A percentile compares a stretch with the other conserved stretches of the same genome.
Conservation (phyloP, 2,329 filamentous ascomycete genomes). For the Sclerotinia subarctica region DNA sequence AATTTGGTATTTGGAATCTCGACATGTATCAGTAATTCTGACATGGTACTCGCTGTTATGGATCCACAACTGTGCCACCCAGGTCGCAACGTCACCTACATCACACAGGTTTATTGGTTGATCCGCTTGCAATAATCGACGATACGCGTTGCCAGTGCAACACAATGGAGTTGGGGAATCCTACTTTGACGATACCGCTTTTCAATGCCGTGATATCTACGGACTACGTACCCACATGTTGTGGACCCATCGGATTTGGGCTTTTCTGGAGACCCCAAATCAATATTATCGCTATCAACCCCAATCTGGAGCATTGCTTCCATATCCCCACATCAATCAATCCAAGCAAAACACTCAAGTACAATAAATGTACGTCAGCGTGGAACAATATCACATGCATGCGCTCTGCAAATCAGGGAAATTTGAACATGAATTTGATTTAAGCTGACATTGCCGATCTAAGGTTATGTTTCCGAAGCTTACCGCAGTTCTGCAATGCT, state of each 20-base stretch:
- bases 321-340: not conserved
- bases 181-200: not conserved
- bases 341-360: not conserved
- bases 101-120: not conserved
- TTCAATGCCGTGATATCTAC: not conserved
- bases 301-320: not conserved
- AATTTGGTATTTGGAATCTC: not conserved
- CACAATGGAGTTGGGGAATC: not conserved
- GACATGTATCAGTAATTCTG: not conserved
- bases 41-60: not conserved
- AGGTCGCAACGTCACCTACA: not conserved
- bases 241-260: not conserved
- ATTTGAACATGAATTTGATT: not conserved
- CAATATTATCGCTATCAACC: not conserved
- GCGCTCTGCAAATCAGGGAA: not conserved
- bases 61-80: not conserved
- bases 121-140: not conserved
- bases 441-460: not conserved
- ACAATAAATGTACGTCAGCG: not conserved
- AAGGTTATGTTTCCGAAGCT: not conserved
- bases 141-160: not conserved
- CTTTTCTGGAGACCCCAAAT: conserved; percentile 15
- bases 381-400: conserved; percentile 2
- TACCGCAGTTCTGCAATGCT: not conserved
- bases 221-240: not conserved